Conservation (phyloP, 1,284 basidiomycete genomes). For the Cutaneotrichosporon sp. region DNA sequence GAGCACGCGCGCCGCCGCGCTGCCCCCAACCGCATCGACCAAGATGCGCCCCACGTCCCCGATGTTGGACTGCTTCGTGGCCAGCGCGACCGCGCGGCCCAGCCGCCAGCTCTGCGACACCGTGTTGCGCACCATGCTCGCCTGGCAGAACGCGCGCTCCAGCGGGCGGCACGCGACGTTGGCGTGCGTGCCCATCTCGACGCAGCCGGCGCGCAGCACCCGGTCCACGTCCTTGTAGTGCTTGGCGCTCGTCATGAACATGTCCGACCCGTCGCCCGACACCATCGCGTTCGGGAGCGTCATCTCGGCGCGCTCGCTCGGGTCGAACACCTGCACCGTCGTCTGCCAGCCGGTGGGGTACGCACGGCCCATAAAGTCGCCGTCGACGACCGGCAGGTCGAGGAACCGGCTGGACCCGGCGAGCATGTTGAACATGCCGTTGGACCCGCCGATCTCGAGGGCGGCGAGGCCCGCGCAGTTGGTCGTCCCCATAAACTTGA, state of each 20-base stretch:
- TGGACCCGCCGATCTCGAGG: slow-evolving; percentile 59
- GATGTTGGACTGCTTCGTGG: slow-evolving; percentile 53
- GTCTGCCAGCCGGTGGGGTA: slow-evolving; percentile 38
- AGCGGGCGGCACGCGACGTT: slow-evolving; percentile 31
- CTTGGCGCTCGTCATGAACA: slow-evolving; percentile 36
- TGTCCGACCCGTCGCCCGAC: slow-evolving; percentile 31
- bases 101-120: slow-evolving; percentile 62
- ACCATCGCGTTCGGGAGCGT: slow-evolving; percentile 32
- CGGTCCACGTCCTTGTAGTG: slow-evolving; percentile 31
- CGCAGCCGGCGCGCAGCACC: slow-evolving; percentile 32
- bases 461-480: slow-evolving; percentile 27
- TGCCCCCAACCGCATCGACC: slow-evolving; percentile 58
- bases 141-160: slow-evolving; percentile 18
- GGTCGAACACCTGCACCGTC: slow-evolving; percentile 38
- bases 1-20: slow-evolving; percentile 59
- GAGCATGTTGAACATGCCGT: slow-evolving; percentile 61
- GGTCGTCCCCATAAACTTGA: slow-evolving; percentile 23
- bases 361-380: slow-evolving; percentile 51
- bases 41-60: slow-evolving; percentile 48
- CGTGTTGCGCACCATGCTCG: slow-evolving; percentile 53
- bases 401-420: slow-evolving; percentile 48
- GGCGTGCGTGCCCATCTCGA: slow-evolving; percentile 43
- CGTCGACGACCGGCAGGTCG: slow-evolving; percentile 56
- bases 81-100: slow-evolving; percentile 57
- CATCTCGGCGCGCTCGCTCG: slow-evolving; percentile 24